A percentile compares a stretch with the other conserved stretches of the same genome.
phyloP scores from a whole-genome alignment of 208 protist genomes.

The Leishmania guyanensis region DNA sequence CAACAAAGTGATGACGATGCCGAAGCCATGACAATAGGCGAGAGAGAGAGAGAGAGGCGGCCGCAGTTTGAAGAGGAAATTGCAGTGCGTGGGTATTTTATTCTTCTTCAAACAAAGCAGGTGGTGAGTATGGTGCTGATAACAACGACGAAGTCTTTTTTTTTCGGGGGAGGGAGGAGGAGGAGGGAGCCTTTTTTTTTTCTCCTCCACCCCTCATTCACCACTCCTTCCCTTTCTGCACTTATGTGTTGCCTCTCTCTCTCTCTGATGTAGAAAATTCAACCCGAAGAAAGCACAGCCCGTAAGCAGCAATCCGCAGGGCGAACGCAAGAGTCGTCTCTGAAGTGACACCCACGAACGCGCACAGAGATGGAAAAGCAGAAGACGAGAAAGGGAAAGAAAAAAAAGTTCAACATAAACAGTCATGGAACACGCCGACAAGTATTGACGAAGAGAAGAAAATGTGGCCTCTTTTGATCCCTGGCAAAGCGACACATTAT shows the following conservation, averaged over 20 bases:
- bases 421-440: too few species aligned
- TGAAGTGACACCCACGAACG: too few species aligned
- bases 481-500: too few species aligned
- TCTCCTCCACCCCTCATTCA: neutral
- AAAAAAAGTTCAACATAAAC: too few species aligned
- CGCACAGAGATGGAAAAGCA: too few species aligned
- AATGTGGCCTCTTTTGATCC: too few species aligned
- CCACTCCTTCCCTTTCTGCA: neutral
- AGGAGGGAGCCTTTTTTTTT: neutral
- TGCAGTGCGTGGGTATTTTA: neutral
- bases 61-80: neutral
- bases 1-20: neutral
- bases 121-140: neutral
- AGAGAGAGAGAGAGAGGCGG: neutral
- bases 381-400: too few species aligned
- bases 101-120: neutral
- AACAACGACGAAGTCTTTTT: neutral
- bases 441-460: too few species aligned
- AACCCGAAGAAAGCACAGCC: neutral
- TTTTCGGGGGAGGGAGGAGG: neutral
- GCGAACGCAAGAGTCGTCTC: too few species aligned
- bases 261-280: neutral
- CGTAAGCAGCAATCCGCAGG: too few species aligned
- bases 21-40: neutral
- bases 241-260: neutral